phyloP scores from a whole-genome alignment of 139 green algal genomes.

The Chlorella sp. region DNA sequence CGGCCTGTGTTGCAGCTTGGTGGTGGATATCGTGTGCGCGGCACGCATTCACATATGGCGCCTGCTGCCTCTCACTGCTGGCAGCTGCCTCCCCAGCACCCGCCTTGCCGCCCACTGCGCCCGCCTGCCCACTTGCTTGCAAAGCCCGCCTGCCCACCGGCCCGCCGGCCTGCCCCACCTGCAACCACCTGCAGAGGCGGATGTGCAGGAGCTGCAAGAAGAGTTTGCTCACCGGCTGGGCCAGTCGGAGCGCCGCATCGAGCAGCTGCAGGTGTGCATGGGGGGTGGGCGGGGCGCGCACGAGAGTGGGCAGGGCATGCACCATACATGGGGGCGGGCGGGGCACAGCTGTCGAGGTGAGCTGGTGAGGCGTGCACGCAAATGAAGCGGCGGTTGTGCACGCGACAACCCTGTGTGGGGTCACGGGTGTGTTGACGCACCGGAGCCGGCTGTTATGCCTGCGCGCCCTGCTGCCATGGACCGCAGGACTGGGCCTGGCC shows the following conservation, averaged over 20 bases:
- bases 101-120: neutral
- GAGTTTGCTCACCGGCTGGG: slow-evolving; percentile 83
- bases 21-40: neutral
- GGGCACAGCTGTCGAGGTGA: neutral
- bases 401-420: too few relatives aligned
- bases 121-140: neutral
- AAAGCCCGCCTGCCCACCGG: neutral
- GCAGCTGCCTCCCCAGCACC: neutral
- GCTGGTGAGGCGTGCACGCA: neutral
- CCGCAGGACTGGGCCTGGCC: too few relatives aligned
- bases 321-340: neutral
- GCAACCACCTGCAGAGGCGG: neutral
- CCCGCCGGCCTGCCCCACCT: too few relatives aligned
- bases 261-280: slow-evolving; percentile 49
- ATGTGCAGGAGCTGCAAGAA: slow-evolving; percentile 77
- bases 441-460: too few relatives aligned
- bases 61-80: neutral
- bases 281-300: too few relatives aligned
- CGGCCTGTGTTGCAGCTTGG: neutral
- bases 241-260: slow-evolving; percentile 57
- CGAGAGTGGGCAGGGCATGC: too few relatives aligned
- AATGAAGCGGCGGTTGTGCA: too few relatives aligned
- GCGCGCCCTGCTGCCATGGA: too few relatives aligned
- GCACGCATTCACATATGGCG: neutral
- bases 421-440: too few relatives aligned